phyloP scores from a whole-genome alignment of 257 asterid genomes.

The Linderniella brevidens region DNA sequence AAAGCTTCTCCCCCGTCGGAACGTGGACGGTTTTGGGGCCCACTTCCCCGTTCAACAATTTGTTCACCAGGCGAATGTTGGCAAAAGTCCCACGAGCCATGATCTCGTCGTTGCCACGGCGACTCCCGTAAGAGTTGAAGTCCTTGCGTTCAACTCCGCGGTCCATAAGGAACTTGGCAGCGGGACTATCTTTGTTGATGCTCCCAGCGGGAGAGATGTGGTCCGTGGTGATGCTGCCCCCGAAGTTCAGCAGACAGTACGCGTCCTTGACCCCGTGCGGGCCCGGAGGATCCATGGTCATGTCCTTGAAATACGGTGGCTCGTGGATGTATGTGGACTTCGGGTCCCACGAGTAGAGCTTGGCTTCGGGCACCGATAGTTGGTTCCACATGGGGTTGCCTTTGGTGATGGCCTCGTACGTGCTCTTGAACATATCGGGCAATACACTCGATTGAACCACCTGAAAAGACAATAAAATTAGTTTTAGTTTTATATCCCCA shows the following conservation, averaged over 20 bases:
- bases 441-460: slow-evolving; percentile 80
- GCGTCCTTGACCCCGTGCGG: slow-evolving; percentile 89
- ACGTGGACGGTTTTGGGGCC: slow-evolving; percentile 86
- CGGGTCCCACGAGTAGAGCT: slow-evolving; percentile 77
- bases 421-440: slow-evolving; percentile 91
- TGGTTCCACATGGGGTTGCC: slow-evolving; percentile 92
- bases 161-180: slow-evolving; percentile 66
- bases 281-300: slow-evolving; percentile 95
- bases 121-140: slow-evolving; percentile 91
- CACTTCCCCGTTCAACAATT: slow-evolving; percentile 79
- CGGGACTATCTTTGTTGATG: slow-evolving; percentile 89
- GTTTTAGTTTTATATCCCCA: slow-evolving; percentile 8
- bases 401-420: slow-evolving; percentile 66
- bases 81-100: slow-evolving; percentile 98
- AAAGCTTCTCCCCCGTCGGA: slow-evolving; percentile 75
- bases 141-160: slow-evolving; percentile 75
- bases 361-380: slow-evolving; percentile 43
- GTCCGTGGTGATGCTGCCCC: slow-evolving; percentile 88
- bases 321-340: slow-evolving; percentile 86
- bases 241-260: slow-evolving; percentile 80
- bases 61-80: slow-evolving; percentile 79
- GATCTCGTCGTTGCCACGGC: slow-evolving; percentile 93
- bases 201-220: slow-evolving; percentile 97
- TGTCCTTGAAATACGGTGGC: slow-evolving; percentile 83
- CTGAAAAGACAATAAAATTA: slow-evolving; percentile 18